Base-by-base conservation (phyloP, 257 asterid genomes). In the Haberlea rhodopensis region DNA sequence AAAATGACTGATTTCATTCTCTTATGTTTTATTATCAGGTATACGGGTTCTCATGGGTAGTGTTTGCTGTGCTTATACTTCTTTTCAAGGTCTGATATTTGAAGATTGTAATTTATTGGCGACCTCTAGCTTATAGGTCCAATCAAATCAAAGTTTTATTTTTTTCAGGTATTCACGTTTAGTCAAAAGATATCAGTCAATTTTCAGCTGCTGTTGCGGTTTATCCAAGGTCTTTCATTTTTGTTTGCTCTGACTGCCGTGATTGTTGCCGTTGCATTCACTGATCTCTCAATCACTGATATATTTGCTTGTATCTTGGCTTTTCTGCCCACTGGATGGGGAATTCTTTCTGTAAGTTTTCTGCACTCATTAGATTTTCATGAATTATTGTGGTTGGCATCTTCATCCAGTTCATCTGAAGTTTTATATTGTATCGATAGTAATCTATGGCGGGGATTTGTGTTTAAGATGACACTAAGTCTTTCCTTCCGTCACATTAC, bases 291-390 rank as follows among this genome's bases (percentile, higher is more conserved):
- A 59, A 80, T 92, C 54, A 2, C 84, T 8, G 99, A 92, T 71
- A 71, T 92, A 80, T 85, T 92, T 64, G 96, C 99, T 48, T 80
- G 84, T 79, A 71, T 89, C 79, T 78, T 92, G 79, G 99, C 99
- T 69, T 92, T 92, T 78, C 76, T 92, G 52, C 99, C 99, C 75
- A 92, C 99, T 48, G 99, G 99, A 23, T 92, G 97, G 97, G 99
- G 87, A 71, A 84, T 92, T 70, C 97, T 92, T n/a, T 87, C 81
- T n/a, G 99, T 89, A 87, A 79, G 89, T 75, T 59, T 53, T 56
- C 45, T 64, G 8, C 53, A 2, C 56, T 18, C 19, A 32, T 25
- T 18, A 67, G 46, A 31, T 58, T 24, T 43, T 32, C 9, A 11
- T 23, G 20, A 27, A 16, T 28, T 24, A 6, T 24, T 53, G 24